Percentiles rank a stretch among this genome's conserved stretches.
phyloP scores from a whole-genome alignment of 345 rosid species.

The Syzygium aromaticum region DNA sequence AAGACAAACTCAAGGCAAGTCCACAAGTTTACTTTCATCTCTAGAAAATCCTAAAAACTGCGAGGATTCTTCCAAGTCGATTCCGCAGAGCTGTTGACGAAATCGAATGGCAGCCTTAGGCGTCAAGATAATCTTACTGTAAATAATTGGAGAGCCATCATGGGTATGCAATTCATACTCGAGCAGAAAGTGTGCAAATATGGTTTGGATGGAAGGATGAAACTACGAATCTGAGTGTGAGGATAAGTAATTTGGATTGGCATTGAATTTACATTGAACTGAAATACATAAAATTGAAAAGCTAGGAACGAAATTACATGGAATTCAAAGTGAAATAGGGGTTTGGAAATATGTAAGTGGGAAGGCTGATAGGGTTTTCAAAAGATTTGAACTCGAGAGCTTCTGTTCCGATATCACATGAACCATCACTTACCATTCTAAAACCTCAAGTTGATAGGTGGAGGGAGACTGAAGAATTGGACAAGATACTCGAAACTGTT shows the following conservation, averaged over 20 bases:
- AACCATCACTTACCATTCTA: not conserved
- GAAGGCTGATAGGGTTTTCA: not conserved
- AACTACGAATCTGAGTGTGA: not conserved
- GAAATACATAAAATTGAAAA: not conserved
- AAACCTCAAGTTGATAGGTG: not conserved
- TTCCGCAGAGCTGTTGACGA: not conserved
- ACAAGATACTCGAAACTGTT: too few relatives aligned
- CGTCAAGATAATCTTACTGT: not conserved
- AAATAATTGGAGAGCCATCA: not conserved
- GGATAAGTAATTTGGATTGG: not conserved
- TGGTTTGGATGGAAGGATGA: not conserved
- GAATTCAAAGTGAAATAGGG: not conserved
- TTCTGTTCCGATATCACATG: not conserved
- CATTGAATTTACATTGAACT: not conserved
- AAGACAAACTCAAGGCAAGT: not conserved
- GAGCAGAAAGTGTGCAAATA: not conserved
- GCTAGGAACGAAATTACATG: not conserved
- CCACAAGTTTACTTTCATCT: not conserved
- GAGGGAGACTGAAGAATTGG: not conserved
- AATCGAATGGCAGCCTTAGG: not conserved
- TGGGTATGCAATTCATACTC: not conserved
- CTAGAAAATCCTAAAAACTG: not conserved
- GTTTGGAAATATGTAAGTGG: too few relatives aligned
- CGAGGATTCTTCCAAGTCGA: not conserved
- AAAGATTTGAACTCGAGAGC: not conserved